These are phyloP conservation scores for Eucalyptus urophylla DNA, from an alignment of 345 rosid species.

Conservation along the genomic window DNA sequence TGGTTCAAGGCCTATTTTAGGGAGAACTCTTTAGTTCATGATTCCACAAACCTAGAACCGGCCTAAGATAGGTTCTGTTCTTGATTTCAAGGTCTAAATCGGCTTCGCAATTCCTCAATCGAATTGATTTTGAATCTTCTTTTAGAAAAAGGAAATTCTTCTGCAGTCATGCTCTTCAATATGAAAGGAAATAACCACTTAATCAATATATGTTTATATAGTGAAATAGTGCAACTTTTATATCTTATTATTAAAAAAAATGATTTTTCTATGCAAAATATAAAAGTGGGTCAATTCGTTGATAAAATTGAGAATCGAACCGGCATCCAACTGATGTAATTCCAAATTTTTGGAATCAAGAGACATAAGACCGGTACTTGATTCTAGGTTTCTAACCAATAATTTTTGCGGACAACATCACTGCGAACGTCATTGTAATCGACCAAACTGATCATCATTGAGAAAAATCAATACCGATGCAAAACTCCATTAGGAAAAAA, in stretches of 20 bases:
- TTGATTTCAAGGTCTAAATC: fast-evolving
- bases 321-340: fast-evolving
- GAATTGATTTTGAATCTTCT: not conserved
- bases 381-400: not conserved
- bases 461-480: not conserved
- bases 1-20: not conserved
- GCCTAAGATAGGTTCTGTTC: fast-evolving
- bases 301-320: not conserved
- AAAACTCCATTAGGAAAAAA: not conserved
- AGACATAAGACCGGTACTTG: not conserved
- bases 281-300: fast-evolving
- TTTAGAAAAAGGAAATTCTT: not conserved
- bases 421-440: fast-evolving
- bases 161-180: not conserved
- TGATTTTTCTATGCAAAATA: not conserved
- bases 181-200: not conserved
- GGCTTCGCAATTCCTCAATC: fast-evolving
- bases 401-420: not conserved
- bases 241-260: not conserved
- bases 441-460: not conserved
- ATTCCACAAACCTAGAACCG: not conserved
- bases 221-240: not conserved
- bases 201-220: not conserved
- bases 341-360: not conserved
- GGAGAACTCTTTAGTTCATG: not conserved